Base-by-base conservation (phyloP, 2,329 filamentous ascomycete genomes). In the Aspergillus sp. region DNA sequence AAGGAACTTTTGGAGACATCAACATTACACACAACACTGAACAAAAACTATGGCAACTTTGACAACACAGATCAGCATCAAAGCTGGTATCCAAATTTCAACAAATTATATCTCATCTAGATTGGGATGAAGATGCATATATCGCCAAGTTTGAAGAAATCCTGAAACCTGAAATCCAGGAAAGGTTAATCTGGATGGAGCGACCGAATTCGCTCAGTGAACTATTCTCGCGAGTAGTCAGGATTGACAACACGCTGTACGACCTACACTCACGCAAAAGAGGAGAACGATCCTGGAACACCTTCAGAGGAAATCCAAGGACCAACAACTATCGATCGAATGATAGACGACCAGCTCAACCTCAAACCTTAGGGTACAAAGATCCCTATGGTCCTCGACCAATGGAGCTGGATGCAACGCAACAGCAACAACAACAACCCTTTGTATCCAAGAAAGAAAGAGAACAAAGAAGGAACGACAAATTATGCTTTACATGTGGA, bases 1-100 rank as follows among this genome's bases (percentile, higher is more conserved):
- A 49, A 45, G 28, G 41, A 12, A 49, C 12, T 1, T 49, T 49
- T 35, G 29, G 48, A 4, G 41, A 49, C 42, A 49, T 49, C 12
- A 12, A 49, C 7, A 12, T 34, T 3, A 28, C 29, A 28, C 3
- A 28, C 10, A 43, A 29, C 1, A n/a, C 29, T 10, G 12, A 46
- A 41, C 12, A 33, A 38, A 10, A 41, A 27, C 44, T 49, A 28
- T 28, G 41, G 9, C 6, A 27, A 46, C 36, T 49, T 4, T 1
- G 12, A 42, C 38, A 49, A 34, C n/a, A n/a, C n/a, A n/a, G n/a
- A n/a, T n/a, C n/a, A n/a, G n/a, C n/a, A n/a, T n/a, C n/a, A n/a
- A n/a, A 44, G 26, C 44, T 46, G 30, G 34, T 32, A 5, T n/a
- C 41, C 29, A 26, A 49, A 8, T 49, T 47, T 29, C 28, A 43